Evolutionary conservation across 176 grass and related monocot species (phyloP).

Genomic region (Leersia perrieri): DNA sequence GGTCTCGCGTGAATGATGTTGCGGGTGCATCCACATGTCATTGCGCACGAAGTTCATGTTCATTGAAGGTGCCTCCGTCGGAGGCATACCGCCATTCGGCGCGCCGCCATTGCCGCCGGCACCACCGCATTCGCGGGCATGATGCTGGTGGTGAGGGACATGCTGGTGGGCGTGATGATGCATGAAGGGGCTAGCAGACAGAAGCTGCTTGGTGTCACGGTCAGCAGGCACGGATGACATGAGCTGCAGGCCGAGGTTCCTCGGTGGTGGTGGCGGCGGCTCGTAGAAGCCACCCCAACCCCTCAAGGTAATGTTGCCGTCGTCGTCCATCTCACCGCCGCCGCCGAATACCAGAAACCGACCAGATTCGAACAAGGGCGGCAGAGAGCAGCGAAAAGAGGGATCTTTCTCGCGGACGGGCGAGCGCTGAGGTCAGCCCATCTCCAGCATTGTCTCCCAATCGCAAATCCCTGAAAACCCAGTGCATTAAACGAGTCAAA

Average conservation of each 20-base stretch:
- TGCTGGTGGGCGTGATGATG: constrained; percentile 23
- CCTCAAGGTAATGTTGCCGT: constrained; percentile 50
- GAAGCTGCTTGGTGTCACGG: constrained; percentile 46
- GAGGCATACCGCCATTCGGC: not conserved
- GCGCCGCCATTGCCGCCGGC: not conserved
- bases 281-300: constrained; percentile 54
- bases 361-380: not conserved
- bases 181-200: constrained; percentile 17
- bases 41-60: constrained; percentile 20
- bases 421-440: constrained; percentile 32
- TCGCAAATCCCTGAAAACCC: constrained; percentile 9
- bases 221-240: constrained; percentile 50
- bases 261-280: not conserved
- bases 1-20: not conserved
- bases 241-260: constrained; percentile 53
- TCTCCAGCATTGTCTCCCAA: constrained; percentile 27
- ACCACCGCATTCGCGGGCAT: not conserved
- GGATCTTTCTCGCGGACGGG: not conserved
- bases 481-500: constrained; percentile 17
- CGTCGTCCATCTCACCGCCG: constrained; percentile 45
- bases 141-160: constrained; percentile 1
- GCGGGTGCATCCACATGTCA: constrained; percentile 26
- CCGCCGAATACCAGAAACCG: not conserved
- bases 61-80: not conserved
- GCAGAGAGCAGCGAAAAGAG: not conserved